A percentile compares a stretch with the other conserved stretches of the same genome.
Evolutionary conservation across 1,139 yeast species (phyloP).

Genomic region (Saccharomyces hybrid): DNA sequence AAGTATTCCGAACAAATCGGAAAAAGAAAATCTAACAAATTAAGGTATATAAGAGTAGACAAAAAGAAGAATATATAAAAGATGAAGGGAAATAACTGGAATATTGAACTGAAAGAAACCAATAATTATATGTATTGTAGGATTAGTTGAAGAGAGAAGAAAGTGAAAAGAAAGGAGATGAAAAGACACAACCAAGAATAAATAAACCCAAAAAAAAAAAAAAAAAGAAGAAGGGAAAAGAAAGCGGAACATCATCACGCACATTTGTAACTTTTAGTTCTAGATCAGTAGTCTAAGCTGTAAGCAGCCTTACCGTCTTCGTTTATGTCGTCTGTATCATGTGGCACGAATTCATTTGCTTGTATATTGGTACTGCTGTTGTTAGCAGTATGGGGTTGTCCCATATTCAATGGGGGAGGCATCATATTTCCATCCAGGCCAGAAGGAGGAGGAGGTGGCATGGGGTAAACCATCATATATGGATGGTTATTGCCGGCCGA

Average conservation of each 20-base stretch:
- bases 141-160: background rate
- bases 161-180: background rate
- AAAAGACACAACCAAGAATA: background rate
- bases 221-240: background rate
- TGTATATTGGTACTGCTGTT: background rate
- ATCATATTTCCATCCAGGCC: constrained; percentile 9
- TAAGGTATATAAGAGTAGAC: background rate
- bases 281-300: background rate
- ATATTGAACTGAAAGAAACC: background rate
- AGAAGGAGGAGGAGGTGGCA: constrained; percentile 25
- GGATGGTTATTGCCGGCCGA: constrained; percentile 18
- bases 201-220: background rate
- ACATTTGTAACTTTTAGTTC: background rate
- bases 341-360: background rate
- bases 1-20: background rate
- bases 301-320: background rate
- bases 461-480: constrained; percentile 28
- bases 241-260: background rate
- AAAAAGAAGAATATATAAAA: background rate
- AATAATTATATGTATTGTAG: constrained; percentile 1
- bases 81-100: background rate
- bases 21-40: background rate
- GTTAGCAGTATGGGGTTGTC: background rate
- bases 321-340: background rate
- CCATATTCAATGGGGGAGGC: constrained; percentile 3